These are phyloP conservation scores for Saccharum hybrid DNA, from an alignment of 202 grass and related monocot genomes.

Conservation along the genomic window DNA sequence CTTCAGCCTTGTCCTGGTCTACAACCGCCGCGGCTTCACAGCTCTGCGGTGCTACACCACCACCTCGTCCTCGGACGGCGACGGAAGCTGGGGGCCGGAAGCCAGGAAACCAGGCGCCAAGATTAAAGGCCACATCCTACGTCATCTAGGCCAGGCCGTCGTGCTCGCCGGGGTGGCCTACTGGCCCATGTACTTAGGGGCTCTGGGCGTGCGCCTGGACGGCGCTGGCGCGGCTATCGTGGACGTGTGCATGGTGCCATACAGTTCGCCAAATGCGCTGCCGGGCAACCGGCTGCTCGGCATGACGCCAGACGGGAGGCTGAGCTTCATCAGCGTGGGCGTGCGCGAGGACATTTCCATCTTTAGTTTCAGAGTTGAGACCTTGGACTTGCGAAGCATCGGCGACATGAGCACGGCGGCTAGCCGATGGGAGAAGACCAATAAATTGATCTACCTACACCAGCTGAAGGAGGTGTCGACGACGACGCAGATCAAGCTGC, in stretches of 20 bases:
- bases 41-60: not conserved
- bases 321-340: not conserved
- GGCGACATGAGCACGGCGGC: not conserved
- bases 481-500: too few relatives aligned
- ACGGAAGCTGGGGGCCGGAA: not conserved
- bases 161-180: constrained; percentile 9
- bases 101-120: not conserved
- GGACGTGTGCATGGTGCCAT: not conserved
- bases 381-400: not conserved
- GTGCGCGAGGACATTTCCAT: not conserved
- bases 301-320: not conserved
- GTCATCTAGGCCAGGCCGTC: constrained; percentile 7
- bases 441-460: not conserved
- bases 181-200: constrained; percentile 12
- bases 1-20: not conserved
- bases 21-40: not conserved
- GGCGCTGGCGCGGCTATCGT: too few relatives aligned
- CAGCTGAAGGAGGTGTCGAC: not conserved
- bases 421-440: not conserved
- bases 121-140: not conserved
- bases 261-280: not conserved
- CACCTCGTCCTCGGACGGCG: not conserved
- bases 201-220: constrained; percentile 6
- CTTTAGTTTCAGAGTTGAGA: not conserved
- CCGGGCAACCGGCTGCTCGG: not conserved